These are phyloP conservation scores for Pyropia yezoensis DNA, from an alignment of 23 red algal species.

Conservation along the genomic window DNA sequence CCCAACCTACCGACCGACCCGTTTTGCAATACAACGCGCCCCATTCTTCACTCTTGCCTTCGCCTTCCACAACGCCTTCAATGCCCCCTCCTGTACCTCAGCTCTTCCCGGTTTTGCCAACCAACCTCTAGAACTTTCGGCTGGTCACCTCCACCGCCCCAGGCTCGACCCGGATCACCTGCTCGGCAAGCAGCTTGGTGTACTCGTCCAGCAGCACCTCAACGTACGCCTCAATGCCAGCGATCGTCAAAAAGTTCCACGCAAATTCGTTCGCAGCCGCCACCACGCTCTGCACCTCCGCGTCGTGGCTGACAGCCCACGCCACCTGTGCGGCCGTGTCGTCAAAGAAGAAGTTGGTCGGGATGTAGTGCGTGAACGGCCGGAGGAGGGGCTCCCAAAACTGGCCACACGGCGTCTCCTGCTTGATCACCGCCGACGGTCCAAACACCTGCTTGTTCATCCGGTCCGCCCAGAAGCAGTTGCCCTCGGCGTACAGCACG, in stretches of 20 bases:
- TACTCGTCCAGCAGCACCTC: slow-evolving; percentile 80
- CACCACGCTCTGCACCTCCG: slow-evolving; percentile 48
- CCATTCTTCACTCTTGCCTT: no score
- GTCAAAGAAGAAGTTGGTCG: slow-evolving; percentile 82
- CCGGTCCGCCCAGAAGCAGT: slow-evolving; percentile 99
- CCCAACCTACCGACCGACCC: no score
- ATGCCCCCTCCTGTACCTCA: no score
- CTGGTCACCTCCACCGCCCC: slow-evolving; percentile 53
- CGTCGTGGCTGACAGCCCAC: slow-evolving; percentile 47
- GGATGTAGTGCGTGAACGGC: slow-evolving; percentile 82
- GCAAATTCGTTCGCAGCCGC: slow-evolving; percentile 82
- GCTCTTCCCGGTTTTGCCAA: no score
- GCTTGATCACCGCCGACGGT: slow-evolving; percentile 82
- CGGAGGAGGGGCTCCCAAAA: slow-evolving; percentile 92
- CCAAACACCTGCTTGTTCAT: slow-evolving; percentile 82
- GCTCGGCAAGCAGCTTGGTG: slow-evolving; percentile 39
- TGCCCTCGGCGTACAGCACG: slow-evolving; percentile 94
- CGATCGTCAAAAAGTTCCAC: slow-evolving; percentile 51
- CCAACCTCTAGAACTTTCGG: neutral
- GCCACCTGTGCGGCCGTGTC: slow-evolving; percentile 55
- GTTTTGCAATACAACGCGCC: no score
- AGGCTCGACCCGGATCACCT: slow-evolving; percentile 30
- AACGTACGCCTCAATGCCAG: slow-evolving; percentile 59
- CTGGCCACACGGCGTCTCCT: slow-evolving; percentile 90
- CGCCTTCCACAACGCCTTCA: no score